Conservation (phyloP, 352 stramenopile genomes). For the Phytophthora cryptogea region DNA sequence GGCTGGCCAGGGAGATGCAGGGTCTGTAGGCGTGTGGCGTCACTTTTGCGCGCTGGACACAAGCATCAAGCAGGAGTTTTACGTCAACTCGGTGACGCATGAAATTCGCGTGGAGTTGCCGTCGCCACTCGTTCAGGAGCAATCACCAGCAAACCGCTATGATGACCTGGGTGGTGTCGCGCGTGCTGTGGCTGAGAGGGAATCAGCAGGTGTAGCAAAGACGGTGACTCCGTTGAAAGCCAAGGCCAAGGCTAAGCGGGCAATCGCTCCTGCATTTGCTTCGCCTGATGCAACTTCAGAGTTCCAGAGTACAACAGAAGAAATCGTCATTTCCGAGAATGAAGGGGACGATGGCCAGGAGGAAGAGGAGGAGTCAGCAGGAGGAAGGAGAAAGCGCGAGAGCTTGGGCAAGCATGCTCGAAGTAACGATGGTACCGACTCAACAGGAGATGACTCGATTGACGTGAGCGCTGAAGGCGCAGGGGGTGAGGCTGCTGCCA, state of each 20-base stretch:
- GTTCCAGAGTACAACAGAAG: conserved; percentile 39
- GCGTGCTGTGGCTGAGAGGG: conserved; percentile 28
- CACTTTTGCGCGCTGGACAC: conserved; percentile 68
- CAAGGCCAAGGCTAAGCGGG: conserved; percentile 34
- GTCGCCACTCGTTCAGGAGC: conserved; percentile 49
- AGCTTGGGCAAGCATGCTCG: conserved; percentile 39
- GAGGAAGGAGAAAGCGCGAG: conserved; percentile 16
- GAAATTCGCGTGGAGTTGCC: conserved; percentile 75
- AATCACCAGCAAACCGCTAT: conserved; percentile 61
- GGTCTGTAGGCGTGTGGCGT: conserved; percentile 58
- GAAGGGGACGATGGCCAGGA: conserved; percentile 23
- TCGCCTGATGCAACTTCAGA: conserved; percentile 46
- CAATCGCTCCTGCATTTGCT: conserved; percentile 48
- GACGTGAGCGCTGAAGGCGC: conserved; percentile 20
- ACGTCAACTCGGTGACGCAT: conserved; percentile 74
- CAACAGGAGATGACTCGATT: conserved; percentile 24
- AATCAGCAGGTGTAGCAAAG: conserved; percentile 17
- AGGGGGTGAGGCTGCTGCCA: conserved; percentile 18
- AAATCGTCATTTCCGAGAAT: conserved; percentile 40
- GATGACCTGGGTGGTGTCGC: conserved; percentile 39
- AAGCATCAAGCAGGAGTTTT: conserved; percentile 67
- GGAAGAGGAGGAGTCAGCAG: conserved; percentile 9
- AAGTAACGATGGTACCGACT: conserved; percentile 34
- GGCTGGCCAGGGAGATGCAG: conserved; percentile 14
- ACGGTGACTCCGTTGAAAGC: conserved; percentile 25